Evolutionary conservation across 345 rosid genomes (phyloP), one percentile per base, ranked within the genome.

Genomic region (Stellera chamaejasme): DNA sequence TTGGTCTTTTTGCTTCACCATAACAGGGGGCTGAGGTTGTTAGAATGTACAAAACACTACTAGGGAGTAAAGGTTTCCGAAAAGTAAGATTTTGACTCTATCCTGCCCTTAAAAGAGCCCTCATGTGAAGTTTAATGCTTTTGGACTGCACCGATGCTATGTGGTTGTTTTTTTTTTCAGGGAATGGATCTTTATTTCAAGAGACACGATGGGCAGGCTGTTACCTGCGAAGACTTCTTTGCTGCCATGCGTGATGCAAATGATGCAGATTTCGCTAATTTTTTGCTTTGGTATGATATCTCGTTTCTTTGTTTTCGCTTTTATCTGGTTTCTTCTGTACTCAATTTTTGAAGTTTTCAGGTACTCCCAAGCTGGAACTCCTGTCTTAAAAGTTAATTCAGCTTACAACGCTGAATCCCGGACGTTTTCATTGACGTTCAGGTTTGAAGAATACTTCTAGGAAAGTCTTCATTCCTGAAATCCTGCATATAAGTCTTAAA

Each of bases 331-430:
- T 43, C 60, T 43, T 52, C 47, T 45, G 58, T 54, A 13, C 43
- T 64, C 49, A 57, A 27, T 53, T 54, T 59, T 44, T 25, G 53
- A 27, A 59, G 65, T 54, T 64, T 53, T 25, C 71, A 94, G 99
- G 99, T 94, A 94, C 74, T 90, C 97, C 45, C 97, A 94, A 80
- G 96, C 99, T 51, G 99, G 99, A 58, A 94, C 99, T 12, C 99
- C 97, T 55, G 28, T 68, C n/a, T 79, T 93, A 67, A 87, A 87
- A 75, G 97, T 83, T 59, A 66, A 78, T 39, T 87, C 99, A 13
- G 73, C 79, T 62, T 93, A 89, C 42, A 48, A 83, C 73, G 80
- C 90, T 55, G 95, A 81, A 61, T 79, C 88, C 67, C 78, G 13
- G 70, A 80, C 88, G 39, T 87, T 78, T 75, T 80, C 96, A 61